phyloP scores from a whole-genome alignment of 768 basidiomycete species.

The Amanita pallidorosea region DNA sequence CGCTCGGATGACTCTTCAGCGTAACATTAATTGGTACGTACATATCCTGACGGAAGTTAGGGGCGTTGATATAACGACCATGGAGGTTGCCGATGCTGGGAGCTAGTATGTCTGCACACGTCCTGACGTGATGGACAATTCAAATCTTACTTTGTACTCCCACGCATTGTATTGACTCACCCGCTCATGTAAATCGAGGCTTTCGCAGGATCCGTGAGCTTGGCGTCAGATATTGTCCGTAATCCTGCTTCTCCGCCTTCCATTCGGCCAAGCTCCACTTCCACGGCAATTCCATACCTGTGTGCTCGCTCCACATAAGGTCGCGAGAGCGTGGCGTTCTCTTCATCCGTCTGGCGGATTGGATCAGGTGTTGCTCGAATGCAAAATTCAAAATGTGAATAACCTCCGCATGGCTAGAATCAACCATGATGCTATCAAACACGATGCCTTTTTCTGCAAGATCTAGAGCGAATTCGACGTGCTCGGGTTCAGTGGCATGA shows the following conservation, averaged over 20 bases:
- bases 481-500: constrained; percentile 35
- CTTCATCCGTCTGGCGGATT: constrained; percentile 30
- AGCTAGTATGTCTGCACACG: constrained; percentile 32
- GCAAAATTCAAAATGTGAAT: not conserved
- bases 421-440: constrained; percentile 42
- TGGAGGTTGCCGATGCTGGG: constrained; percentile 40
- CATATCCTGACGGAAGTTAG: constrained; percentile 36
- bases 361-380: not conserved
- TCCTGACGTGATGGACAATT: constrained; percentile 14
- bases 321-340: constrained; percentile 32
- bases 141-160: not conserved
- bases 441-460: constrained; percentile 34
- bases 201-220: constrained; percentile 32
- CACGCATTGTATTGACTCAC: constrained; percentile 10
- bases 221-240: constrained; percentile 34
- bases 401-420: constrained; percentile 37
- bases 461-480: constrained; percentile 32
- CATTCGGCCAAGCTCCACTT: constrained; percentile 36
- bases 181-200: constrained; percentile 31
- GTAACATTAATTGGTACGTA: constrained; percentile 9
- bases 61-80: constrained; percentile 32
- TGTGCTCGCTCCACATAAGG: constrained; percentile 33
- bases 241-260: constrained; percentile 41
- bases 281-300: constrained; percentile 28
- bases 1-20: not conserved